Conservation (phyloP, 2,329 filamentous ascomycete genomes). For the Didymella sp. region DNA sequence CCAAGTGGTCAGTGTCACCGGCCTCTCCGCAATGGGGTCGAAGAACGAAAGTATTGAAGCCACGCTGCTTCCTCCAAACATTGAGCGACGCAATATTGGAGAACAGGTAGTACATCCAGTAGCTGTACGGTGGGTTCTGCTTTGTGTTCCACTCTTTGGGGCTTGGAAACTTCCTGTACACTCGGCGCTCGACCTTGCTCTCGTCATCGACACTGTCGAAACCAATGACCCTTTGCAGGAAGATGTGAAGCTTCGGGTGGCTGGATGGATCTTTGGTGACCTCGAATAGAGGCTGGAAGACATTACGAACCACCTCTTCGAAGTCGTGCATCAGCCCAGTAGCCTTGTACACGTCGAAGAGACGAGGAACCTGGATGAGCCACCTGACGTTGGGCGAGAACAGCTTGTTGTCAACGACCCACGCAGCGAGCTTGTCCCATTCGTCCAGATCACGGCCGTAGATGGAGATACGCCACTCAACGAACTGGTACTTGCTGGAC, state of each 20-base stretch:
- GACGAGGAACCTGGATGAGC: conserved; percentile 92
- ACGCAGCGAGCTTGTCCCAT: conserved; percentile 96
- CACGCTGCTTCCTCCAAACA: conserved; percentile 84
- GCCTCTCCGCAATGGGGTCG: conserved; percentile 96
- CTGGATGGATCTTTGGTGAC: conserved; percentile 85
- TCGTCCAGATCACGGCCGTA: conserved; percentile 92
- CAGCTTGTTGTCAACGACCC: conserved; percentile 97
- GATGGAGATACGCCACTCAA: conserved; percentile 97
- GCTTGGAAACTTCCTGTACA: conserved; percentile 95
- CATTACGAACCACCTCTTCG: conserved; percentile 86
- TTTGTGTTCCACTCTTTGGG: conserved; percentile 88
- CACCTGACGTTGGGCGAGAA: conserved; percentile 98
- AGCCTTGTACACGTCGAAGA: conserved; percentile 95
- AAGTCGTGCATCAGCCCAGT: conserved; percentile 86
- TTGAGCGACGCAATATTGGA: conserved; percentile 94
- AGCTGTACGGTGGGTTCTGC: conserved; percentile 97
- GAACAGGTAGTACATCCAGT: conserved; percentile 98
- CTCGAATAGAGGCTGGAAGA: conserved; percentile 94
- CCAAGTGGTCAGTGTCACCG: conserved; percentile 94
- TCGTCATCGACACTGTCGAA: conserved; percentile 99
- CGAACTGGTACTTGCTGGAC: conserved; percentile 99
- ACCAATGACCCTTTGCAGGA: conserved; percentile 92
- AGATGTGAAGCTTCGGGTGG: conserved; percentile 92
- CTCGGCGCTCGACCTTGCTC: conserved; percentile 90
- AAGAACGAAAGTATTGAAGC: conserved; percentile 94